Percentiles rank a stretch among this genome's conserved stretches.
Evolutionary conservation across 805 yeast species (phyloP).

Genomic region (Ogataea wickerhamii): DNA sequence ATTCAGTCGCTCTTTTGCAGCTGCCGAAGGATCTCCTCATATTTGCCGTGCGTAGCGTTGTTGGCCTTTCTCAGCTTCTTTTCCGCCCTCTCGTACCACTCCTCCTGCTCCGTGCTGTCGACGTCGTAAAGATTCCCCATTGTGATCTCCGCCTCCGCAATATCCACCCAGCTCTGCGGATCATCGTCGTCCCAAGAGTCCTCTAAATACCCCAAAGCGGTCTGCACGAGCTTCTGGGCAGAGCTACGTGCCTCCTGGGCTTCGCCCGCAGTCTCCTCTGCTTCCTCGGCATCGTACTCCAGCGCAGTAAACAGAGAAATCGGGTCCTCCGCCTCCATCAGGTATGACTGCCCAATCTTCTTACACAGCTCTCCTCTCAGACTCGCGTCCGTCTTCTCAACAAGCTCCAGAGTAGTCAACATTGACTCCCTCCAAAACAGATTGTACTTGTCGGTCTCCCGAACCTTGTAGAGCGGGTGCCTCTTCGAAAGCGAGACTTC

Average conservation of each 20-base stretch:
- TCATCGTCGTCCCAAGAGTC: slow-evolving; percentile 66
- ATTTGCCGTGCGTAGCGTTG: slow-evolving; percentile 75
- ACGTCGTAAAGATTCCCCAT: slow-evolving; percentile 70
- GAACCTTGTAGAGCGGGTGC: slow-evolving; percentile 54
- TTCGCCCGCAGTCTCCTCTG: slow-evolving; percentile 47
- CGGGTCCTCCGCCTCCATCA: slow-evolving; percentile 64
- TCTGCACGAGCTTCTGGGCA: slow-evolving; percentile 44
- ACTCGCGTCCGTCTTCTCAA: slow-evolving; percentile 23
- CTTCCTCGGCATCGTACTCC: slow-evolving; percentile 49
- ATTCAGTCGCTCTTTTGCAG: slow-evolving; percentile 24
- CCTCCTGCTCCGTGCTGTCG: slow-evolving; percentile 65
- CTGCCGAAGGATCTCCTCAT: slow-evolving; percentile 58
- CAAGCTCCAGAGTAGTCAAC: slow-evolving; percentile 30
- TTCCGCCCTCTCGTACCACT: slow-evolving; percentile 67
- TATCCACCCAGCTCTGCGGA: slow-evolving; percentile 75
- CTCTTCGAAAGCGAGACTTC: slow-evolving; percentile 37
- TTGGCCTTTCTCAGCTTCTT: slow-evolving; percentile 64
- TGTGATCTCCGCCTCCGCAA: slow-evolving; percentile 82
- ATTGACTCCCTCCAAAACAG: slow-evolving; percentile 55
- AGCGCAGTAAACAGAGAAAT: slow-evolving; percentile 51
- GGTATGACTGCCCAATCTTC: slow-evolving; percentile 57
- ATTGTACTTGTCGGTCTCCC: slow-evolving; percentile 40
- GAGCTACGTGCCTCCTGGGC: slow-evolving; percentile 43
- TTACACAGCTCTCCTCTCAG: slow-evolving; percentile 35
- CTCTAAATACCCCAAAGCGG: slow-evolving; percentile 56